Evolutionary conservation across 1,284 basidiomycete genomes (phyloP).

Genomic region (Ustilago xerochloae): DNA sequence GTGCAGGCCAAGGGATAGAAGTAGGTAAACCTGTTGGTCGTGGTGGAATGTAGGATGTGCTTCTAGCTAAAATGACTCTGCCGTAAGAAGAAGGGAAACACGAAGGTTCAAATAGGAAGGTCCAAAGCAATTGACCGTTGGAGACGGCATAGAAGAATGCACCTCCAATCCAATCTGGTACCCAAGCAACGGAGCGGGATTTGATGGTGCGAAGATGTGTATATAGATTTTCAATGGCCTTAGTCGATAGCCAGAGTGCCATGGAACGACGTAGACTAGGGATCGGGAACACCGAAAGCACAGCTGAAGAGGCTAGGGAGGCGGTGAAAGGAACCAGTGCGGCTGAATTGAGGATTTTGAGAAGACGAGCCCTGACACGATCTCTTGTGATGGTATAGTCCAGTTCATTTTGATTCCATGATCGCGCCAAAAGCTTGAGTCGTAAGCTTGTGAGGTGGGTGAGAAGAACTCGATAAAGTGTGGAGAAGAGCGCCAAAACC

Average conservation of each 20-base stretch:
- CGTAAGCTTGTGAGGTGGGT: constrained; percentile 34
- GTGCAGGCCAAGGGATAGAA: constrained; percentile 53
- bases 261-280: constrained; percentile 25
- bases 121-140: constrained; percentile 60
- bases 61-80: constrained; percentile 49
- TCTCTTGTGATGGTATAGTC: constrained; percentile 27
- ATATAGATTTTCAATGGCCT: constrained; percentile 44
- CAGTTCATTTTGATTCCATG: constrained; percentile 13
- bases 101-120: constrained; percentile 56
- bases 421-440: constrained; percentile 15
- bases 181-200: constrained; percentile 38
- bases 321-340: constrained; percentile 45
- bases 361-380: constrained; percentile 32
- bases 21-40: constrained; percentile 51
- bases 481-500: constrained; percentile 46
- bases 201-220: constrained; percentile 24
- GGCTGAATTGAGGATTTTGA: constrained; percentile 35
- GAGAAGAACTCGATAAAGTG: constrained; percentile 48
- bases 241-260: constrained; percentile 46
- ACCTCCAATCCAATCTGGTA: constrained; percentile 55
- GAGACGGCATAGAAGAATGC: constrained; percentile 57
- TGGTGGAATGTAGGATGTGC: constrained; percentile 55
- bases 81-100: constrained; percentile 54
- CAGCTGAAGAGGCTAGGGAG: constrained; percentile 18
- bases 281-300: constrained; percentile 39